Evolutionary conservation across 2,329 filamentous ascomycete species (phyloP).

Genomic region (Sphaerostilbella broomeana): DNA sequence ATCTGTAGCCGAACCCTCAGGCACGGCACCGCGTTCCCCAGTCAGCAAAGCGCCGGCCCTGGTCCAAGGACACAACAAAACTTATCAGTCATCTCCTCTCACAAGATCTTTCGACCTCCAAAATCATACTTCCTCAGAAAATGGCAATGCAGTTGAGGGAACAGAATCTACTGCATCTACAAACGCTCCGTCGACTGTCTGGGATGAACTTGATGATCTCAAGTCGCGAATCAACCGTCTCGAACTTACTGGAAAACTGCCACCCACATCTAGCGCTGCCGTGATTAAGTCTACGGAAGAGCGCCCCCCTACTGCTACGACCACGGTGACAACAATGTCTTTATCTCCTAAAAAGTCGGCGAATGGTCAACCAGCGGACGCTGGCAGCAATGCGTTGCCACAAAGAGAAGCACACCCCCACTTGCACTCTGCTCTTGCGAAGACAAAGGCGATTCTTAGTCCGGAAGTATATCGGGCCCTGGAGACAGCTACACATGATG

Average conservation of each 20-base stretch:
- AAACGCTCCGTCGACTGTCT: constrained; percentile 84
- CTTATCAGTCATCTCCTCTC: constrained; percentile 56
- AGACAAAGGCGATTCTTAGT: constrained; percentile 64
- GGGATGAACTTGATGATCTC: constrained; percentile 94
- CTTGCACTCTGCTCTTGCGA: constrained; percentile 71
- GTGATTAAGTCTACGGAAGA: constrained; percentile 70
- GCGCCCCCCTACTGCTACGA: constrained; percentile 82
- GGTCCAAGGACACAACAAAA: constrained; percentile 22
- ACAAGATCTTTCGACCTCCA: constrained; percentile 36
- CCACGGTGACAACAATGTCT: constrained; percentile 83
- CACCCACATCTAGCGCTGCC: constrained; percentile 72
- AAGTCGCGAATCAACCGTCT: constrained; percentile 89
- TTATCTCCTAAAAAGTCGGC: constrained; percentile 71
- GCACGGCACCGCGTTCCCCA: constrained; percentile 37
- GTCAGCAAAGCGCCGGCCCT: constrained; percentile 33
- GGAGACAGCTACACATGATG: constrained; percentile 75
- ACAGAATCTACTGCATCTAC: constrained; percentile 86
- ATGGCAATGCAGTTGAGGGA: constrained; percentile 48
- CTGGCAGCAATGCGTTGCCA: constrained; percentile 35
- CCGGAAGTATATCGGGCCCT: constrained; percentile 70
- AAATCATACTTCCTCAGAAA: constrained; percentile 23
- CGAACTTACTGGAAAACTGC: constrained; percentile 82
- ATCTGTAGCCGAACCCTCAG: constrained; percentile 37
- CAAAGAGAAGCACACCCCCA: constrained; percentile 64
- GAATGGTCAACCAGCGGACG: constrained; percentile 24